Conservation (phyloP, 495 filamentous ascomycete species). For the Tirmania nivea region DNA sequence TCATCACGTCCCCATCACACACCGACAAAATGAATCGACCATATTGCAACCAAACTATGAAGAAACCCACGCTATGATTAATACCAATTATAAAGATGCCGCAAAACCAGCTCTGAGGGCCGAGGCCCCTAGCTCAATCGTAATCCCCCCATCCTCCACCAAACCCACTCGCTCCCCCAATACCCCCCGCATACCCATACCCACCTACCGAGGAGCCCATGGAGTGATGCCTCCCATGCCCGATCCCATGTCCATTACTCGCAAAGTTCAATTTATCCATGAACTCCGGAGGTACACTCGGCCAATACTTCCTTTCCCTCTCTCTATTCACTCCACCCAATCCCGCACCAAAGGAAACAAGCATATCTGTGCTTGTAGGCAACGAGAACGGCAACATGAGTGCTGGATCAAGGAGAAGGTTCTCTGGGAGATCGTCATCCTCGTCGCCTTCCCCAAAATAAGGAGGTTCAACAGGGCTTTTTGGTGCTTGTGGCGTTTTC, state of each 20-base stretch:
- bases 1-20: too few species aligned
- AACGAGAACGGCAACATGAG: slow-evolving; percentile 86
- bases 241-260: slow-evolving; percentile 8
- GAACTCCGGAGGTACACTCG: slow-evolving; percentile 84
- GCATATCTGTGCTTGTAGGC: slow-evolving; percentile 92
- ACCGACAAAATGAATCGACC: too few species aligned
- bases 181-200: neutral
- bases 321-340: slow-evolving; percentile 85
- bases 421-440: slow-evolving; percentile 35
- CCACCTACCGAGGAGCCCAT: neutral
- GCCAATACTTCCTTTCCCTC: slow-evolving; percentile 85
- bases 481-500: slow-evolving; percentile 1
- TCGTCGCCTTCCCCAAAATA: slow-evolving; percentile 29
- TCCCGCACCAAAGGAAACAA: slow-evolving; percentile 82
- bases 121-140: neutral
- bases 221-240: neutral
- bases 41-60: too few species aligned
- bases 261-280: slow-evolving; percentile 63
- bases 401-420: slow-evolving; percentile 66
- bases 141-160: neutral
- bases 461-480: slow-evolving; percentile 7
- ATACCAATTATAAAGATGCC: too few species aligned
- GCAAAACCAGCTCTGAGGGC: too few species aligned
- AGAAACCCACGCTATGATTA: too few species aligned
- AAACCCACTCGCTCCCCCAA: neutral